Evolutionary conservation across 202 grass and related monocot species (phyloP).

Genomic region (Hordeum pubiflorum): DNA sequence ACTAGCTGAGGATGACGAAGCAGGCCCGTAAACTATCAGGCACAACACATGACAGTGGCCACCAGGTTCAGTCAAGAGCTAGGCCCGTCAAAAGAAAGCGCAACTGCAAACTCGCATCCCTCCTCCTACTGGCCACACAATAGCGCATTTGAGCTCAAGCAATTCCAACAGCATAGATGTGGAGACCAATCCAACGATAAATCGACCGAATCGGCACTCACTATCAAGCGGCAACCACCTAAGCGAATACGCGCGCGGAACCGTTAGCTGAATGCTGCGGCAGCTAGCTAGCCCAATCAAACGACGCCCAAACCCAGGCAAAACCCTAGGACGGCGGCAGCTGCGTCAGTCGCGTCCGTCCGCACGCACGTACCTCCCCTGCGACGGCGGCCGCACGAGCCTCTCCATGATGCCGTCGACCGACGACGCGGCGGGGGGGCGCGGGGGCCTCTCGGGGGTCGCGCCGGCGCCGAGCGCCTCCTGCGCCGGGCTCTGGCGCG

Average conservation of each 20-base stretch:
- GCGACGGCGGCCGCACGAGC: constrained; percentile 30
- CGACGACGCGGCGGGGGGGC: constrained; percentile 21
- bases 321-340: constrained; percentile 24
- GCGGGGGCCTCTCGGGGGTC: constrained; percentile 49
- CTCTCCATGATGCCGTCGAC: constrained; percentile 63
- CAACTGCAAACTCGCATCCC: neutral
- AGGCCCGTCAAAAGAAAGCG: neutral
- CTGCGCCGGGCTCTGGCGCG: neutral
- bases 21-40: neutral
- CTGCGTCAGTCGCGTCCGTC: constrained; percentile 5
- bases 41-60: neutral
- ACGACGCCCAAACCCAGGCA: neutral
- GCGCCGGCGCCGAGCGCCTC: constrained; percentile 40
- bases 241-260: neutral
- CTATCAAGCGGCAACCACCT: neutral
- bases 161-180: neutral
- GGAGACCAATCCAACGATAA: neutral
- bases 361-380: constrained; percentile 37
- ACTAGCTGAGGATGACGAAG: neutral
- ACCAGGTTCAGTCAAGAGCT: neutral
- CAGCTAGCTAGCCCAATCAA: neutral
- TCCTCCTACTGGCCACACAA: neutral
- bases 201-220: neutral
- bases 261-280: neutral
- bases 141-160: neutral